phyloP scores from a whole-genome alignment of 441 rosid species.

The Euphorbia celastroides region DNA sequence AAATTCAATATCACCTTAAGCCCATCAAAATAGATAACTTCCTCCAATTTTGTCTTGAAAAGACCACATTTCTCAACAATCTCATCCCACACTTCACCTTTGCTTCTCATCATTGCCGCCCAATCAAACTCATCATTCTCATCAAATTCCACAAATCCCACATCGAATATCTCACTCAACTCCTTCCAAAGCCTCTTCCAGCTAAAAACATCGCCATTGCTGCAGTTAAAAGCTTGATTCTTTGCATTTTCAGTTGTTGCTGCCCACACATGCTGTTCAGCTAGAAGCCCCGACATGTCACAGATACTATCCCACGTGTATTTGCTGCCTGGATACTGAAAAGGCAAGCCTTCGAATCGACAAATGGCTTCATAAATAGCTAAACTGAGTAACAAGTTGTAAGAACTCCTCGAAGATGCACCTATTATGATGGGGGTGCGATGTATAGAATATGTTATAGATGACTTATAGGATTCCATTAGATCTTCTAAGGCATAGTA shows the following conservation, averaged over 20 bases:
- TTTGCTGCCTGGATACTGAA: constrained; percentile 21
- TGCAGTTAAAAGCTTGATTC: too few relatives aligned
- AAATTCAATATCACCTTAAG: constrained; percentile 13
- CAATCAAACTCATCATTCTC: constrained; percentile 21
- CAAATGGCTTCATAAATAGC: constrained; percentile 28
- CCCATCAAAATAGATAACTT: constrained; percentile 24
- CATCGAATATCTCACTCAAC: constrained; percentile 11
- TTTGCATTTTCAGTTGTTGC: background rate
- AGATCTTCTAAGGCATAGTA: constrained; percentile 33
- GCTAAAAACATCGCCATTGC: constrained; percentile 31
- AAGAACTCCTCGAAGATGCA: constrained; percentile 25
- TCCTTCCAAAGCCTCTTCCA: constrained; percentile 31
- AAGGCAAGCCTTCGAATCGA: constrained; percentile 20
- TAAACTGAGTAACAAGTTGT: constrained; percentile 24
- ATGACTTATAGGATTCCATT: constrained; percentile 14
- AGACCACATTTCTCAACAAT: constrained; percentile 31
- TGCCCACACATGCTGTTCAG: constrained; percentile 40
- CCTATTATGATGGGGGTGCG: constrained; percentile 28
- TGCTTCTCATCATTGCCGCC: constrained; percentile 17
- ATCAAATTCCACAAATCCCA: constrained; percentile 26
- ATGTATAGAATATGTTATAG: constrained; percentile 25
- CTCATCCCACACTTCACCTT: constrained; percentile 30
- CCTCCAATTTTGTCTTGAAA: constrained; percentile 26
- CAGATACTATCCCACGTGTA: constrained; percentile 36
- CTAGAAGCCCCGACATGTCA: constrained; percentile 29